Percentiles rank a stretch among this genome's conserved stretches.
phyloP scores from a whole-genome alignment of 2,329 filamentous ascomycete genomes.

The Fusarium sp. region DNA sequence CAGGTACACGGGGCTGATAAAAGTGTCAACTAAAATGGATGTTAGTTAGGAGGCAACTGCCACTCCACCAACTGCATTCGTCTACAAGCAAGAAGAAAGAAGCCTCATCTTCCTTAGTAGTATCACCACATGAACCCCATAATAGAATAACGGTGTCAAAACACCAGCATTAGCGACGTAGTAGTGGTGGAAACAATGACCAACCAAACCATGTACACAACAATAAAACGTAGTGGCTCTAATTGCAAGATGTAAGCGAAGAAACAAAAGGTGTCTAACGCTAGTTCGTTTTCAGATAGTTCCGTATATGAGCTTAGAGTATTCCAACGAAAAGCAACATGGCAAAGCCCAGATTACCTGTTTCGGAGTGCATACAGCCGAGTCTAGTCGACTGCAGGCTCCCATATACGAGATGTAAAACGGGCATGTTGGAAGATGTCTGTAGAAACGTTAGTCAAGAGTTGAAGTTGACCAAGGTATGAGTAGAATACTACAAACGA shows the following conservation, averaged over 20 bases:
- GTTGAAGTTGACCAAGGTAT: not conserved
- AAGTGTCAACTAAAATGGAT: conserved; percentile 18
- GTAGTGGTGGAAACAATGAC: not conserved
- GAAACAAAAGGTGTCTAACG: conserved; percentile 23
- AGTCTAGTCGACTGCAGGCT: not conserved
- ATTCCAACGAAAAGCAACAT: not conserved
- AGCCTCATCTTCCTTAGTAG: conserved; percentile 2
- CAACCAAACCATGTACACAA: not conserved
- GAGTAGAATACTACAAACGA: not conserved
- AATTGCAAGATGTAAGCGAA: conserved; percentile 32
- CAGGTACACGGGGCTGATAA: conserved; percentile 34
- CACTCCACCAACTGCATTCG: conserved; percentile 18
- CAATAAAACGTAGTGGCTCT: conserved; percentile 6
- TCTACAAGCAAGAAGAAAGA: not conserved
- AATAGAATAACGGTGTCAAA: not conserved
- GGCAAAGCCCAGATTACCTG: not conserved
- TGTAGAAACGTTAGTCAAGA: not conserved
- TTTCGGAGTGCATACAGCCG: not conserved
- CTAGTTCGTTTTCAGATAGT: conserved; percentile 24
- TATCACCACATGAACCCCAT: not conserved
- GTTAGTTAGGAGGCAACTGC: conserved; percentile 1
- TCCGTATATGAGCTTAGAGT: not conserved
- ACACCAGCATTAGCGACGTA: not conserved
- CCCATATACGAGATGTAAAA: not conserved
- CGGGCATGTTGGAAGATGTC: not conserved